Conservation (phyloP, 139 green algal species). For the Volvox reticuliferus region DNA sequence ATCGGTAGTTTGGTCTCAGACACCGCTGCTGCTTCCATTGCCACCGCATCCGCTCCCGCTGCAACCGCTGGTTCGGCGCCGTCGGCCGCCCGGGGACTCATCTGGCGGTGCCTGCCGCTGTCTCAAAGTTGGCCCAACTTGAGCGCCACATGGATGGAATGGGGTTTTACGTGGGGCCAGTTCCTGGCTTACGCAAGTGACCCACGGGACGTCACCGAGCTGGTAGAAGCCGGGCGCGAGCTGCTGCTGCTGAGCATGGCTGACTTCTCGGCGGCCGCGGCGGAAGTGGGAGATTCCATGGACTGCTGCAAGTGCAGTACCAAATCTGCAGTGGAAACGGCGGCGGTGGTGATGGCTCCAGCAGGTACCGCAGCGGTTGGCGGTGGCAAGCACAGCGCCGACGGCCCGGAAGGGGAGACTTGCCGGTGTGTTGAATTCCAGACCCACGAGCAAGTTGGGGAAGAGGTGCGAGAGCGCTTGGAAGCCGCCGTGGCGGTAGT, state of each 20-base stretch:
- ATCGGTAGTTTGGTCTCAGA: background rate
- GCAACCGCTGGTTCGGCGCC: background rate
- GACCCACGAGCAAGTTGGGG: no score
- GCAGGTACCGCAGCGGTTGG: no score
- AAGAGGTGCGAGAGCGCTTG: background rate
- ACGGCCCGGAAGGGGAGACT: no score
- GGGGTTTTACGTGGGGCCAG: background rate
- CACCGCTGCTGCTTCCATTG: background rate
- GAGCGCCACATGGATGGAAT: background rate
- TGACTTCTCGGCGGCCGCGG: background rate
- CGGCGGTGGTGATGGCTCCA: no score
- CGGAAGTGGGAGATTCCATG: no score
- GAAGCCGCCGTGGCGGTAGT: constrained; percentile 2
- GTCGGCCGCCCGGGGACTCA: background rate
- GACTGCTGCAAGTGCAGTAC: background rate
- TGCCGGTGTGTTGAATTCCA: no score
- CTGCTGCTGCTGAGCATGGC: background rate
- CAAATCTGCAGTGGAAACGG: no score
- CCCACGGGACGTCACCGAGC: background rate
- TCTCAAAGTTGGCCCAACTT: background rate
- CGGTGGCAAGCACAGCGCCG: no score
- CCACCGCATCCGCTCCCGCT: background rate
- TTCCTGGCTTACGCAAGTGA: background rate
- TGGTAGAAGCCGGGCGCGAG: background rate
- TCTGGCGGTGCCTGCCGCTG: background rate